phyloP scores from a whole-genome alignment of 2,329 filamentous ascomycete genomes.

The Penicillium capsulatum region DNA sequence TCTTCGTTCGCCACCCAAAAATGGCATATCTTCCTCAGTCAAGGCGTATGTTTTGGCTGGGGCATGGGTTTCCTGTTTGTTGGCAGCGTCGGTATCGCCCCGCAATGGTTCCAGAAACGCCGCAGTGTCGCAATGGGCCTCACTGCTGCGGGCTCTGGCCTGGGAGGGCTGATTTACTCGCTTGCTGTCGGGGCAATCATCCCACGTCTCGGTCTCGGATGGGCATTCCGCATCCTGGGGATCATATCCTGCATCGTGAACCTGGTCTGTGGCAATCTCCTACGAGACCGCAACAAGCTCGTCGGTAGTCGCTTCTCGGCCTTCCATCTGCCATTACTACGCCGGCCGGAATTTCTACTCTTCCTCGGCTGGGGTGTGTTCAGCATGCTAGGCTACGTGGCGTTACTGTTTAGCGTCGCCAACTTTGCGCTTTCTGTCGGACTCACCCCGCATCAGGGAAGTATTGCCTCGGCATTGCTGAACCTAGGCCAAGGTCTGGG shows the following conservation, averaged over 20 bases:
- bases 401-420: conserved; percentile 60
- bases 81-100: conserved; percentile 52
- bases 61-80: conserved; percentile 62
- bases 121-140: conserved; percentile 59
- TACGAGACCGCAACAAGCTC: conserved; percentile 56
- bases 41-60: conserved; percentile 59
- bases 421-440: conserved; percentile 60
- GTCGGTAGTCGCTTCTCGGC: conserved; percentile 50
- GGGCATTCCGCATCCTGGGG: conserved; percentile 59
- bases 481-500: conserved; percentile 58
- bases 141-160: conserved; percentile 54
- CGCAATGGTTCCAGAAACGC: conserved; percentile 60
- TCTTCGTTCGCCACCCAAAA: conserved; percentile 54
- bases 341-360: conserved; percentile 52
- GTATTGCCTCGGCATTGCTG: conserved; percentile 58
- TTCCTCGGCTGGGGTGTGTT: conserved; percentile 58
- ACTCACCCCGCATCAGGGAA: conserved; percentile 56
- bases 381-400: conserved; percentile 62
- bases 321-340: conserved; percentile 53
- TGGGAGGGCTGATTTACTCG: conserved; percentile 58
- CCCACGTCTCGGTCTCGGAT: conserved; percentile 51
- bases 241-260: conserved; percentile 54
- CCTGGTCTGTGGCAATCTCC: conserved; percentile 49
- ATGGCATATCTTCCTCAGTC: conserved; percentile 59
- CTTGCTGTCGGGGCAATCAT: conserved; percentile 58